A percentile compares a stretch with the other conserved stretches of the same genome.
Conservation (phyloP, 202 grass and related monocot species). For the Bolboschoenoplectus hybrid region DNA sequence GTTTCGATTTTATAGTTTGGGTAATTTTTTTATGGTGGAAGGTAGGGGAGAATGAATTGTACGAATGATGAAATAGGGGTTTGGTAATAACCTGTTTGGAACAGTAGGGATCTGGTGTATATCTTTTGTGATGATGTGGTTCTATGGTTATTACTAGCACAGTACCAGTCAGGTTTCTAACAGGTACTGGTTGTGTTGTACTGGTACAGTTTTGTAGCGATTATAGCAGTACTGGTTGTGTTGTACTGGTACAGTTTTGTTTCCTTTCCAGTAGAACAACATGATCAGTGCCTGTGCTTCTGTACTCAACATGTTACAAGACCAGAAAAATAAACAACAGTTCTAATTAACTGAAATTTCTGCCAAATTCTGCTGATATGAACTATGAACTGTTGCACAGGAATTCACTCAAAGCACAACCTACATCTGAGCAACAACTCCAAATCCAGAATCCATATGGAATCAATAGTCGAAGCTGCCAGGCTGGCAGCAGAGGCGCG, state of each 20-base stretch:
- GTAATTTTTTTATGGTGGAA: background rate
- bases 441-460: slow-evolving; percentile 54
- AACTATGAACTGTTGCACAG: background rate
- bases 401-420: slow-evolving; percentile 32
- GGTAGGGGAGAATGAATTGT: background rate
- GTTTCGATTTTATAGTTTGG: background rate
- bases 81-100: background rate
- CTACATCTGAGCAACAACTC: slow-evolving; percentile 3
- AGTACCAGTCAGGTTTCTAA: background rate
- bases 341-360: background rate
- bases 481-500: slow-evolving; percentile 65
- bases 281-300: background rate
- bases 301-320: background rate
- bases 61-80: background rate
- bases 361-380: background rate
- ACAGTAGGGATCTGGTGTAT: background rate
- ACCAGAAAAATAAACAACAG: slow-evolving; percentile 13
- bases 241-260: background rate
- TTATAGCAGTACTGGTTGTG: background rate
- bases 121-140: background rate
- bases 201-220: background rate
- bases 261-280: background rate
- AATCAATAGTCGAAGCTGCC: slow-evolving; percentile 79
- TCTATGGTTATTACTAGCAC: background rate
- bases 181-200: background rate